Conservation (phyloP, 192 early-diverging fungal species). For the Entomortierella parvispora region DNA sequence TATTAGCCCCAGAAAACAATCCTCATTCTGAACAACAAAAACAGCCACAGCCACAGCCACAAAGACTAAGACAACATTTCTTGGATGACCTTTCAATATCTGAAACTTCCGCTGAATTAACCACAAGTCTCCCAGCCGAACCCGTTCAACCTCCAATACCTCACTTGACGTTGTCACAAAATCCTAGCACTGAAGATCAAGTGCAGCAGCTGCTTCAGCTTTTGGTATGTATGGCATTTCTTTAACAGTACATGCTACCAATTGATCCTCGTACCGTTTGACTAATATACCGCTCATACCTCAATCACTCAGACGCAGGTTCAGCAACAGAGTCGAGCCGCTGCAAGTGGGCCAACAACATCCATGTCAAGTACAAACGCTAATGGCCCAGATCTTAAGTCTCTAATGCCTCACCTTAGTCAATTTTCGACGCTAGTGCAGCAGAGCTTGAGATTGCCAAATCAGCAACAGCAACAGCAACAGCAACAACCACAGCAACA, state of each 20-base stretch:
- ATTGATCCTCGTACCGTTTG: not conserved
- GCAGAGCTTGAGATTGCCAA: constrained; percentile 3
- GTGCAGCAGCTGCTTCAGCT: constrained; percentile 39
- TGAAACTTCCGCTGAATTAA: no score
- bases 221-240: constrained; percentile 9
- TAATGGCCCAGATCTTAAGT: constrained; percentile 5
- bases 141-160: no score
- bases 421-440: constrained; percentile 32
- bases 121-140: no score
- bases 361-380: not conserved
- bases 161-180: no score
- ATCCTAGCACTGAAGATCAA: constrained; percentile 22
- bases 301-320: constrained; percentile 9
- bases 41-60: no score
- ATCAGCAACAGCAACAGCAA: constrained; percentile 10
- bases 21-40: no score
- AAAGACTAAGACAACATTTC: no score
- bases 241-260: not conserved
- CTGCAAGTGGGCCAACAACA: not conserved
- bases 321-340: constrained; percentile 28
- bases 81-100: no score
- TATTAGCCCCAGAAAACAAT: no score
- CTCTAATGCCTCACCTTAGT: constrained; percentile 32
- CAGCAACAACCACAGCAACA: not conserved
- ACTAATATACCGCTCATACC: not conserved